Conservation (phyloP, 1,284 basidiomycete genomes). For the Ganoderma sp. region DNA sequence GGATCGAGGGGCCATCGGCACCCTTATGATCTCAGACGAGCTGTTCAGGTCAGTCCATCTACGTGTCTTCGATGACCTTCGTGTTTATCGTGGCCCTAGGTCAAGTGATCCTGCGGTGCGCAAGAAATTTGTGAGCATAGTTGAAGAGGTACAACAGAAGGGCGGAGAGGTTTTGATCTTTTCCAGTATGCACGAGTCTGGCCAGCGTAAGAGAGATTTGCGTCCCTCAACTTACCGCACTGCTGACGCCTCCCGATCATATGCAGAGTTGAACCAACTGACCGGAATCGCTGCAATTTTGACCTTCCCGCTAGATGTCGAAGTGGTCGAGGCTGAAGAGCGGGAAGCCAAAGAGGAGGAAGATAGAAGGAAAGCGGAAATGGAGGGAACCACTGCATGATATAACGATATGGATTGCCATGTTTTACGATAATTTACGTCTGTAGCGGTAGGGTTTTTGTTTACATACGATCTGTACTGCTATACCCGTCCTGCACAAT, state of each 20-base stretch:
- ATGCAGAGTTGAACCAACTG: slow-evolving; percentile 88
- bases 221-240: background rate
- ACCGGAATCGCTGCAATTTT: slow-evolving; percentile 96
- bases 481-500: slow-evolving; percentile 2
- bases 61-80: background rate
- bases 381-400: slow-evolving; percentile 32
- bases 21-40: slow-evolving; percentile 93
- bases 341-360: slow-evolving; percentile 64
- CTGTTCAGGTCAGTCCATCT: slow-evolving; percentile 77
- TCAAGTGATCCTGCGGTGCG: slow-evolving; percentile 78
- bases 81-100: slow-evolving; percentile 39
- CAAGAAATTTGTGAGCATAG: slow-evolving; percentile 87
- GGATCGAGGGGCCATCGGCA: slow-evolving; percentile 93
- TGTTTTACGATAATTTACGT: slow-evolving; percentile 2
- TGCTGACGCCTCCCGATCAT: slow-evolving; percentile 6
- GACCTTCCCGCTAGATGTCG: slow-evolving; percentile 95
- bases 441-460: slow-evolving; percentile 29
- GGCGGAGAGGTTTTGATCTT: slow-evolving; percentile 96
- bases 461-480: slow-evolving; percentile 18
- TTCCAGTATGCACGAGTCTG: slow-evolving; percentile 98
- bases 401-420: slow-evolving; percentile 1
- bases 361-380: slow-evolving; percentile 43
- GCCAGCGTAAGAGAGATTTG: slow-evolving; percentile 74
- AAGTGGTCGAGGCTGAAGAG: slow-evolving; percentile 90
- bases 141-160: slow-evolving; percentile 87